phyloP scores from a whole-genome alignment of 441 rosid genomes.

The Gossypium lobatum region DNA sequence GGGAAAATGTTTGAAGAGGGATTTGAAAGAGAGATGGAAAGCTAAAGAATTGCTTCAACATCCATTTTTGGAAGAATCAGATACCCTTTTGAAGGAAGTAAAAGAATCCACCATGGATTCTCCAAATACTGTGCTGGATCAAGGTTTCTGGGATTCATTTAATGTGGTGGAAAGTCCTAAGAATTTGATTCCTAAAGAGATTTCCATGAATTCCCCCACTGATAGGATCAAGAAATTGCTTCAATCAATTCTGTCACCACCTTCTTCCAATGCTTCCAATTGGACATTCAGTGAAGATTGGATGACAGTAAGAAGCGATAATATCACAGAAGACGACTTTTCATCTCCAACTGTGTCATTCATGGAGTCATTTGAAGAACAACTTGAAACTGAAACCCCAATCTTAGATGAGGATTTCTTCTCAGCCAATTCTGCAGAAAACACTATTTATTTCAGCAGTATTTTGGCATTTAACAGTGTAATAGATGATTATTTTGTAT shows the following conservation, averaged over 20 bases:
- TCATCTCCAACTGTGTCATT: constrained; percentile 11
- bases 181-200: constrained; percentile 13
- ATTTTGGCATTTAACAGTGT: not conserved
- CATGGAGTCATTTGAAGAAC: constrained; percentile 18
- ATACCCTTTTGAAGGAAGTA: not conserved
- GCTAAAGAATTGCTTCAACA: constrained; percentile 59
- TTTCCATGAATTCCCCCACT: constrained; percentile 23
- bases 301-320: constrained; percentile 58
- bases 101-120: constrained; percentile 28
- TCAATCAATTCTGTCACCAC: constrained; percentile 16
- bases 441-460: not conserved
- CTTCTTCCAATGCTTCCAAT: constrained; percentile 13
- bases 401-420: constrained; percentile 12
- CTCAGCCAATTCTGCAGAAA: constrained; percentile 7
- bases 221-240: constrained; percentile 47
- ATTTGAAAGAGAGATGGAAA: constrained; percentile 52
- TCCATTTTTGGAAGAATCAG: constrained; percentile 46
- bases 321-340: constrained; percentile 26
- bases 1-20: constrained; percentile 48
- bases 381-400: constrained; percentile 21
- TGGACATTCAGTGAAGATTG: constrained; percentile 52
- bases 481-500: constrained; percentile 18
- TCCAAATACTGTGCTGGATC: constrained; percentile 70
- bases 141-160: constrained; percentile 55
- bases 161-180: constrained; percentile 30